Evolutionary conservation across 495 filamentous ascomycete species (phyloP), one percentile per base, ranked within the genome.

Genomic region (Lepraria neglecta): DNA sequence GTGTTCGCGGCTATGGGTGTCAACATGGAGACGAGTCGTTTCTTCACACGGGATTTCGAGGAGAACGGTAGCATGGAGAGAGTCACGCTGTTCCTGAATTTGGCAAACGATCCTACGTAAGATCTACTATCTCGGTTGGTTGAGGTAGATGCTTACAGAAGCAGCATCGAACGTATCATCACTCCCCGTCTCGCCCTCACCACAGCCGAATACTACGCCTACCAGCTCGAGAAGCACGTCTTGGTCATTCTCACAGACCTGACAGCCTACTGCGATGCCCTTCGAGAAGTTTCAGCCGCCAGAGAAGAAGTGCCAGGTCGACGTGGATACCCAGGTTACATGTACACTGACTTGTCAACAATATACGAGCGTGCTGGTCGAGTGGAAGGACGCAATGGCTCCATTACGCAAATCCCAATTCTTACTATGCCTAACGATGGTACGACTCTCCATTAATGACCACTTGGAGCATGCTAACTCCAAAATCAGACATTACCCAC

Each of bases 1-100:
- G 95, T 97, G 21, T 97, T 99, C 72, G 95, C 90, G 65, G 95
- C 95, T 64, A 99, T 99, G 95, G 95, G 95, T 90, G 95, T 99
- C 65, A 99, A 99, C 78, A 86, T 97, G 85, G 95, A 99, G 74
- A 99, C 95, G 17, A 89, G 87, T 72, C 87, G 92, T 61, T 99
- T 97, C 83, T 99, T 99, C 80, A 97, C 92, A 11, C 84, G 89
- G 62, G 95, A 99, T 69, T 99, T 99, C 69, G 95, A 99, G 76
- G 92, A 97, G 84, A 99, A 99, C 74, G 95, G 95, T 56, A 94
- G 89, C 77, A 87, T 99, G 84, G 95, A 96, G 77, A 88, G 95
- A 75, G 86, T 89, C 53, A 97, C 95, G 6, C 80, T 99, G 43
- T 99, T 99, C 87, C 82, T 97, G 72, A 99, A 99, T 77, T 85